Conservation (phyloP, 176 grass and related monocot species). For the Triticum monococcum region DNA sequence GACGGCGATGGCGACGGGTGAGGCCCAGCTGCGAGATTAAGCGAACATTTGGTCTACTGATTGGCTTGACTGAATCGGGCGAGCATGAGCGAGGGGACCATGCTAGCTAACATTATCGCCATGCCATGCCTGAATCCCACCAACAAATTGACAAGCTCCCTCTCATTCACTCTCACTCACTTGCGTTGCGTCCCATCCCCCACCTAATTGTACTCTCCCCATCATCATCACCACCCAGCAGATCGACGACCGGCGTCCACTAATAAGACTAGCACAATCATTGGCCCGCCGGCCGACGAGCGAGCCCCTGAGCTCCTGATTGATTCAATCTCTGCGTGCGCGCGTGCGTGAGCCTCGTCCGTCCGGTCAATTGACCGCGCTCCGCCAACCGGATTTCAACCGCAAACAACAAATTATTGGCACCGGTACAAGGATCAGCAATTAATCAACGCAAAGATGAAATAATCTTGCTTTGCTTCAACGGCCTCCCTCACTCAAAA, state of each 20-base stretch:
- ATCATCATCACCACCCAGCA: too few species aligned
- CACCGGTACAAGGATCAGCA: too few species aligned
- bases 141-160: background rate
- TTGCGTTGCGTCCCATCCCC: too few species aligned
- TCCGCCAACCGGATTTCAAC: background rate
- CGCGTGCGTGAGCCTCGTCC: too few species aligned
- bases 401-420: background rate
- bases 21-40: background rate
- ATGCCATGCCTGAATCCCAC: background rate
- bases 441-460: too few species aligned
- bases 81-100: background rate
- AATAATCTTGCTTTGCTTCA: background rate
- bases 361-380: background rate
- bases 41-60: background rate
- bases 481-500: too few species aligned
- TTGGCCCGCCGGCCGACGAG: background rate
- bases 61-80: background rate
- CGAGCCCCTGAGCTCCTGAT: too few species aligned
- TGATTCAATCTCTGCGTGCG: background rate
- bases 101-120: background rate
- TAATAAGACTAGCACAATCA: background rate
- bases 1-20: background rate
- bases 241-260: background rate
- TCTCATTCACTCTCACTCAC: too few species aligned
- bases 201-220: background rate